These are phyloP conservation scores for Aspergillus sp. DNA, from an alignment of 2,329 filamentous ascomycete species.

Conservation along the genomic window DNA sequence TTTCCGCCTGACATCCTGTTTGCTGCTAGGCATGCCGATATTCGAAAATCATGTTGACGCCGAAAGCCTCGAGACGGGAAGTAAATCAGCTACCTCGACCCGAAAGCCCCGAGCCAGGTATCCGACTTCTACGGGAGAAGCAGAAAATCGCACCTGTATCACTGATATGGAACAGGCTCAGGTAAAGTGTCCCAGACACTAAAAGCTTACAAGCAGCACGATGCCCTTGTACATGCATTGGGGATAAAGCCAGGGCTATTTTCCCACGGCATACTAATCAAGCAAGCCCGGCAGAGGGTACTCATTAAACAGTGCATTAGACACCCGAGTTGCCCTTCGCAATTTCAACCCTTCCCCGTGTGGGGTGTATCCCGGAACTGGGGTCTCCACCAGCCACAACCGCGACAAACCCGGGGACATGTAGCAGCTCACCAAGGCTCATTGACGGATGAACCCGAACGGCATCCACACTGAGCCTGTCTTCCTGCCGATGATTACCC, in stretches of 20 bases:
- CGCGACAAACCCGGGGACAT: background rate
- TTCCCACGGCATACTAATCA: background rate
- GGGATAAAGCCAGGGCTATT: background rate
- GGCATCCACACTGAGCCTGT: background rate
- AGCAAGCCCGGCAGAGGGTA: background rate
- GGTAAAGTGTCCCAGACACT: background rate
- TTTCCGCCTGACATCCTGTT: background rate
- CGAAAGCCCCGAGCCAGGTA: background rate
- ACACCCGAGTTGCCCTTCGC: background rate
- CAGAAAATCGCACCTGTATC: background rate
- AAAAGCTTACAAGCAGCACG: background rate
- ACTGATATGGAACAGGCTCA: background rate
- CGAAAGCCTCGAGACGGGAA: background rate
- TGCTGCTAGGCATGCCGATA: background rate
- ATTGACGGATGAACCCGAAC: background rate
- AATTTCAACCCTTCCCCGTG: background rate
- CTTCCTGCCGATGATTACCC: constrained; percentile 15
- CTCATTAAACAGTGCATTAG: too few species aligned
- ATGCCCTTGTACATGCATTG: background rate
- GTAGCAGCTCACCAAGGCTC: background rate
- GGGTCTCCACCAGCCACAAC: background rate
- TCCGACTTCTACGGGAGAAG: background rate
- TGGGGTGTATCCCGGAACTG: background rate
- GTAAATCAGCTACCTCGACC: background rate
- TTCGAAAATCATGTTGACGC: background rate